Evolutionary conservation across 768 basidiomycete species (phyloP), one percentile per base, ranked within the genome.

Genomic region (Daedaleopsis nitida): DNA sequence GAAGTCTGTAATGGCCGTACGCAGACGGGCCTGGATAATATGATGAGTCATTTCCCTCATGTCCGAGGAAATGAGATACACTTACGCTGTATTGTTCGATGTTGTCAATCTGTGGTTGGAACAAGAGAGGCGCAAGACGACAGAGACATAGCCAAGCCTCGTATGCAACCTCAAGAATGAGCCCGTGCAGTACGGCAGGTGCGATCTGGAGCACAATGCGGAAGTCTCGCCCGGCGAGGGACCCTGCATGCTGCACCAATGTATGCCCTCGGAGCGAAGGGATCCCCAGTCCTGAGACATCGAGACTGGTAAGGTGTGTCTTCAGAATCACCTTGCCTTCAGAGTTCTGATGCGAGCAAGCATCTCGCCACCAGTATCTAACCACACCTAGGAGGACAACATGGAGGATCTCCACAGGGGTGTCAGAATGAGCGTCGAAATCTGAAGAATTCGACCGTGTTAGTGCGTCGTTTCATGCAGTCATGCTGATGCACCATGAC

Each of bases 361-460:
- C 67, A 66, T 82, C 79, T 0, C 74, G 70, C 80, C 81, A 83
- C 34, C 78, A 73, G 61, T 82, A 83, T 51, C 81, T 81, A 37
- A 81, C 74, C 65, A 80, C 73, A 0, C 80, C 78, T 1, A 81
- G 73, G 0, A 81, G 68, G 21, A 80, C 64, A 5, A 76, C 74
- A 60, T 81, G 80, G 0, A 81, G 67, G 24, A 80, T 77, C 60
- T 81, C 77, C 0, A 80, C 75, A 4, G 79, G 78, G 1, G 79
- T 78, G 61, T 81, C 79, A 5, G 34, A 47, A 56, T 81, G 74
- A 1, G 80, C 74, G 61, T 83, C 75, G 1, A 81, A 62, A 9
- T 70, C 80, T 80, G n/a, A n/a, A n/a, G n/a, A n/a, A n/a, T n/a
- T n/a, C n/a, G n/a, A n/a, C 54, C 14, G 52, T 43, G 23, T 5